A percentile compares a stretch with the other conserved stretches of the same genome.
phyloP scores from a whole-genome alignment of 169 alveolate genomes.

The Plasmodium blacklocki region DNA sequence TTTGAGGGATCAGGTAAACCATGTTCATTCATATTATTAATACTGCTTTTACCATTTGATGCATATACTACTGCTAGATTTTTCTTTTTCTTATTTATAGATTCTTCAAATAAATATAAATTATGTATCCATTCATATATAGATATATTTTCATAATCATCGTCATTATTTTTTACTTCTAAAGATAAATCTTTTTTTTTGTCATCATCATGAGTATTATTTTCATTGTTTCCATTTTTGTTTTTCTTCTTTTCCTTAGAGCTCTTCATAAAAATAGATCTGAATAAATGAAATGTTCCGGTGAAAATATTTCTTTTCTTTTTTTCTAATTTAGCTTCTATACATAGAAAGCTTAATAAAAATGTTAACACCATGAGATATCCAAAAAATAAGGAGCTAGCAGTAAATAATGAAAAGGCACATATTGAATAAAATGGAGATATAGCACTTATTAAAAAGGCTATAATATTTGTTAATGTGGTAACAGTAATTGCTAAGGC shows the following conservation, averaged over 20 bases:
- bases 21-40: background rate
- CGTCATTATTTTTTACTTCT: slow-evolving; percentile 3
- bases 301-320: slow-evolving; percentile 42
- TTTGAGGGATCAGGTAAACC: background rate
- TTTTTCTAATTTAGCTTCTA: slow-evolving; percentile 84
- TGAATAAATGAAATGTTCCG: slow-evolving; percentile 4
- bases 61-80: slow-evolving; percentile 6
- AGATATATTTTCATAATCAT: slow-evolving; percentile 60
- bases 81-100: slow-evolving; percentile 68
- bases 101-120: slow-evolving; percentile 62
- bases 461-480: slow-evolving; percentile 85
- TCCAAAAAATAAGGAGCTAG: slow-evolving; percentile 84
- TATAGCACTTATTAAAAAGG: slow-evolving; percentile 88
- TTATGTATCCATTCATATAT: slow-evolving; percentile 74
- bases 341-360: slow-evolving; percentile 83
- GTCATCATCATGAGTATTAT: background rate
- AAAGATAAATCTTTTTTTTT: slow-evolving; percentile 8
- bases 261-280: background rate
- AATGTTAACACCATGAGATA: slow-evolving; percentile 85
- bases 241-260: background rate
- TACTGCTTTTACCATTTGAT: slow-evolving; percentile 1
- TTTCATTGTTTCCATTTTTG: background rate
- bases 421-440: slow-evolving; percentile 87
- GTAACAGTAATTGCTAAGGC: slow-evolving; percentile 88
- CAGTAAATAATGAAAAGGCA: slow-evolving; percentile 85